These are phyloP conservation scores for Yamadazyma dendronema DNA, from an alignment of 1,139 yeast genomes.

Conservation along the genomic window DNA sequence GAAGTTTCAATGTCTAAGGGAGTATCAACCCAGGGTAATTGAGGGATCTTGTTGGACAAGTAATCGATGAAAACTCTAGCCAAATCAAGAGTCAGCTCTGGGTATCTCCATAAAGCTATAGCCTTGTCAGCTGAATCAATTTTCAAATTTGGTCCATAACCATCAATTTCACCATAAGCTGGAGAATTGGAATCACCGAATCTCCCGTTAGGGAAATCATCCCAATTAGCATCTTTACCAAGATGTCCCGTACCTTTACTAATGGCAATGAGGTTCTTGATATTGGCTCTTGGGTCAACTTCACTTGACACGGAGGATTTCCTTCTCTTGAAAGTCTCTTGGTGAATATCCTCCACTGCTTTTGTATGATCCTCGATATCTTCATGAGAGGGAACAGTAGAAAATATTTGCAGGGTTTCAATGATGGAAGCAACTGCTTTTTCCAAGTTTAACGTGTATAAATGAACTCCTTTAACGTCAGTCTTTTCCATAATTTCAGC, in stretches of 20 bases:
- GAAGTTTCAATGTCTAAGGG: conserved; percentile 88
- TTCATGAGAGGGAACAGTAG: conserved; percentile 6
- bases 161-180: conserved; percentile 96
- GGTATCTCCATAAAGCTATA: conserved; percentile 77
- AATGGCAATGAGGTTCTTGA: conserved; percentile 66
- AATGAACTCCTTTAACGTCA: conserved; percentile 77
- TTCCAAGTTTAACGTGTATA: conserved; percentile 86
- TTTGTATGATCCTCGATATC: conserved; percentile 7
- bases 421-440: conserved; percentile 86
- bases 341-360: conserved; percentile 10
- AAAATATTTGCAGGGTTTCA: conserved; percentile 52
- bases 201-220: conserved; percentile 96
- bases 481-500: conserved; percentile 50
- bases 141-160: conserved; percentile 90
- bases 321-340: conserved; percentile 26
- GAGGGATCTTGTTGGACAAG: conserved; percentile 70
- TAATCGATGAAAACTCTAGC: conserved; percentile 69
- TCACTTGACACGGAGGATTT: conserved; percentile 46
- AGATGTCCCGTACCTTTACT: conserved; percentile 82
- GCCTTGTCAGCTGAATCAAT: conserved; percentile 68
- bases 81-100: conserved; percentile 62
- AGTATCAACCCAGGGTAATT: conserved; percentile 89
- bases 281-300: conserved; percentile 37
- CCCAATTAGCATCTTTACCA: conserved; percentile 97
- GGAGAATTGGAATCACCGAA: conserved; percentile 98